Conservation (phyloP, 257 asterid species). For the Schizonepeta tenuifolia region DNA sequence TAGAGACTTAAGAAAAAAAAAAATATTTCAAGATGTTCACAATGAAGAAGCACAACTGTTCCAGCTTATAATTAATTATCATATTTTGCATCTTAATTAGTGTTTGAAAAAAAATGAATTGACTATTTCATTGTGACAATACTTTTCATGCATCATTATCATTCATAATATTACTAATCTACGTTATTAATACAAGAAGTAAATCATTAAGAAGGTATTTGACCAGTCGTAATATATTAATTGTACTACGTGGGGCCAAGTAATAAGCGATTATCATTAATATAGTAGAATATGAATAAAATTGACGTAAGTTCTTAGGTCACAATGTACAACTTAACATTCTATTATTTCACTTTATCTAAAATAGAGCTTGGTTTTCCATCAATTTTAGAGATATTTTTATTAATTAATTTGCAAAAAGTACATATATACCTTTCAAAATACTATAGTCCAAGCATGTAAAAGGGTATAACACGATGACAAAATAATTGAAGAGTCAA, state of each 20-base stretch:
- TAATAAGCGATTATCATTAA: neutral
- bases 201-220: neutral
- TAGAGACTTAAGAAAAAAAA: too few species aligned
- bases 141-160: neutral
- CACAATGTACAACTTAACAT: neutral
- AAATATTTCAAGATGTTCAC: too few species aligned
- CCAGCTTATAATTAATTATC: neutral
- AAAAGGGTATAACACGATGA: too few species aligned
- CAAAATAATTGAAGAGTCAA: too few species aligned
- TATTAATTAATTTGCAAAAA: too few species aligned
- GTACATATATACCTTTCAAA: too few species aligned
- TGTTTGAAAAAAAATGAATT: neutral
- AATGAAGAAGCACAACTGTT: too few species aligned
- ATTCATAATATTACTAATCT: neutral
- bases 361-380: neutral
- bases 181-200: neutral
- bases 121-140: neutral
- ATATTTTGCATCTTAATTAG: neutral
- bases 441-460: too few species aligned
- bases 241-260: neutral
- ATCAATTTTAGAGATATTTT: too few species aligned
- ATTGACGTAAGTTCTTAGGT: neutral
- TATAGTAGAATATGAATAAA: too few species aligned
- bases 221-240: neutral
- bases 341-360: neutral